phyloP scores from a whole-genome alignment of 805 yeast genomes.

The Saccharomycopsis sp. region DNA sequence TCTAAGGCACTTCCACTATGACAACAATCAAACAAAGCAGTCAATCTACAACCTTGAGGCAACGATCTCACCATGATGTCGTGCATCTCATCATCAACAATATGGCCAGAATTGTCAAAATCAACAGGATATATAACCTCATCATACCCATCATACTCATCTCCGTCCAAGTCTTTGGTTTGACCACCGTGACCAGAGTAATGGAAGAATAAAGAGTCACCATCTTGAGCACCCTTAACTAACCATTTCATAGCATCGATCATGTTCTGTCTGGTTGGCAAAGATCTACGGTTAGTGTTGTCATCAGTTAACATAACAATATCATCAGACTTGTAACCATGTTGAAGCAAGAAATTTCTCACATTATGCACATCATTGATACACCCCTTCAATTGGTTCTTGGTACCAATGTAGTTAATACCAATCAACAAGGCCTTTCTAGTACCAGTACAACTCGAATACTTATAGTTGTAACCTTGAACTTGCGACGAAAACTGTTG shows the following conservation, averaged over 20 bases:
- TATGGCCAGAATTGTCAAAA: slow-evolving; percentile 53
- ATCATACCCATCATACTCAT: slow-evolving; percentile 58
- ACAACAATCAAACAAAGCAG: slow-evolving; percentile 69
- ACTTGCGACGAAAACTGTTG: slow-evolving; percentile 20
- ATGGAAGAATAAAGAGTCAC: slow-evolving; percentile 65
- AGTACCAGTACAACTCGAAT: slow-evolving; percentile 56
- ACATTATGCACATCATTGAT: slow-evolving; percentile 59
- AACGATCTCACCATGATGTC: slow-evolving; percentile 53
- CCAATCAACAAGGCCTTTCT: slow-evolving; percentile 65
- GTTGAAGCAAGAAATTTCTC: slow-evolving; percentile 30
- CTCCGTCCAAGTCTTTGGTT: slow-evolving; percentile 52
- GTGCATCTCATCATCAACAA: slow-evolving; percentile 63
- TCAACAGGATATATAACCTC: slow-evolving; percentile 60
- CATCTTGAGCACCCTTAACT: slow-evolving; percentile 55
- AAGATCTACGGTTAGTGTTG: slow-evolving; percentile 27
- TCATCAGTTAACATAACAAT: slow-evolving; percentile 48
- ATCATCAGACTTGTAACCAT: slow-evolving; percentile 27
- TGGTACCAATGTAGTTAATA: slow-evolving; percentile 57
- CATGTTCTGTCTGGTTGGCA: slow-evolving; percentile 64
- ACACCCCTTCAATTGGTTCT: slow-evolving; percentile 55
- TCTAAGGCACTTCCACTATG: slow-evolving; percentile 73
- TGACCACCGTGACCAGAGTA: slow-evolving; percentile 75
- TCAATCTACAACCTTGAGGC: slow-evolving; percentile 58
- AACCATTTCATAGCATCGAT: slow-evolving; percentile 69
- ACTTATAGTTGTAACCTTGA: slow-evolving; percentile 28